phyloP scores from a whole-genome alignment of 2,329 filamentous ascomycete species.

The Pseudogymnoascus sp. region DNA sequence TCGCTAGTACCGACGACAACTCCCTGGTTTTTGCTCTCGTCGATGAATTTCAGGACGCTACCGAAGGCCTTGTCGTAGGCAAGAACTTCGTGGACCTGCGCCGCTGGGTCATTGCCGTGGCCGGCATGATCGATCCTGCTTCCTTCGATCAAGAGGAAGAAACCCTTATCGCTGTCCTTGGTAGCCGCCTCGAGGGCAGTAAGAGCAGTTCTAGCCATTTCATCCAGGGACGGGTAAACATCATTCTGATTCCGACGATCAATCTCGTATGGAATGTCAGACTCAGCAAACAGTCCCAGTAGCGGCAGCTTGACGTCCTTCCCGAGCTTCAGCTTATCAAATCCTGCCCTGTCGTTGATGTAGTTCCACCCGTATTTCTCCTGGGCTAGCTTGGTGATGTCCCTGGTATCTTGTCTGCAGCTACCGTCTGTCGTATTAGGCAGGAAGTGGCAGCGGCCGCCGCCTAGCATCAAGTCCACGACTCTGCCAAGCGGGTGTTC shows the following conservation, averaged over 20 bases:
- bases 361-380: conserved; percentile 75
- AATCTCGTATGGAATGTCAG: conserved; percentile 87
- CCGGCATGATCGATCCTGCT: conserved; percentile 94
- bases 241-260: conserved; percentile 75
- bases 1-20: conserved; percentile 87
- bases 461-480: conserved; percentile 88
- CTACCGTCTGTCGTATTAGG: conserved; percentile 74
- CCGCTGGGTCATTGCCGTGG: conserved; percentile 74
- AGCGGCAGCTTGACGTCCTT: conserved; percentile 67
- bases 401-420: conserved; percentile 71
- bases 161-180: conserved; percentile 76
- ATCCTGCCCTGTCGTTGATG: conserved; percentile 61
- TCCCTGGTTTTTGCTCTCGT: conserved; percentile 63
- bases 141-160: conserved; percentile 98
- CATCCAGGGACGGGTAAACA: conserved; percentile 78
- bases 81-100: conserved; percentile 86
- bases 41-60: conserved; percentile 76
- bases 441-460: conserved; percentile 87
- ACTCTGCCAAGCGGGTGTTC: conserved; percentile 78
- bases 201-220: conserved; percentile 83
- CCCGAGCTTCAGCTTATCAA: conserved; percentile 66
- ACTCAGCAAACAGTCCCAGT: conserved; percentile 74
- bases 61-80: conserved; percentile 86
- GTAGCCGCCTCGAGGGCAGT: conserved; percentile 75
- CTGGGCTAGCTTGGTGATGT: conserved; percentile 67